These are phyloP conservation scores for Geranium rotundifolium DNA, from an alignment of 345 rosid species.

Conservation along the genomic window DNA sequence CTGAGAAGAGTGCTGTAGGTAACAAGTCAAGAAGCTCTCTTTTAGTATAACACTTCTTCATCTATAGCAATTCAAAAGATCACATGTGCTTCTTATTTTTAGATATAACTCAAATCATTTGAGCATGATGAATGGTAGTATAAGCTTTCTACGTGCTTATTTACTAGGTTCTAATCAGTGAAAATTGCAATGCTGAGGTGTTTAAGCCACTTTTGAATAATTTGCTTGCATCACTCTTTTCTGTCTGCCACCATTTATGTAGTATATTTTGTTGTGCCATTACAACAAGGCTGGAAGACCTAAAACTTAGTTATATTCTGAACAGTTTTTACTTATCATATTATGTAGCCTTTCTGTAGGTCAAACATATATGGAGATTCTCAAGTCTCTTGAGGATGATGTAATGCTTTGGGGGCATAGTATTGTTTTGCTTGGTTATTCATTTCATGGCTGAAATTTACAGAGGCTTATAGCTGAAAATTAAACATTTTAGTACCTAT, in stretches of 20 bases:
- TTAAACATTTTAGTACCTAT: too few species aligned
- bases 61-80: neutral
- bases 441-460: too few species aligned
- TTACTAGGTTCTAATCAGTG: too few species aligned
- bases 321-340: neutral
- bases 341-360: neutral
- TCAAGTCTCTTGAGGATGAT: neutral
- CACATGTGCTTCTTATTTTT: neutral
- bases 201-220: neutral
- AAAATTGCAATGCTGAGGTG: neutral
- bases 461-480: too few species aligned
- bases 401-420: neutral
- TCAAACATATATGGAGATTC: neutral
- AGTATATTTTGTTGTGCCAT: neutral
- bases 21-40: conserved; percentile 10
- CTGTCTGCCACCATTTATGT: neutral
- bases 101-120: too few species aligned
- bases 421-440: neutral
- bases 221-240: neutral
- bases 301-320: neutral
- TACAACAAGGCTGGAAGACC: neutral
- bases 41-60: conserved; percentile 3
- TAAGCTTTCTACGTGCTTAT: neutral
- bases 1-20: conserved; percentile 99
- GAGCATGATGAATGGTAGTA: neutral